A percentile compares a stretch with the other conserved stretches of the same genome.
Evolutionary conservation across 345 rosid species (phyloP).

Genomic region (Excoecaria agallocha): DNA sequence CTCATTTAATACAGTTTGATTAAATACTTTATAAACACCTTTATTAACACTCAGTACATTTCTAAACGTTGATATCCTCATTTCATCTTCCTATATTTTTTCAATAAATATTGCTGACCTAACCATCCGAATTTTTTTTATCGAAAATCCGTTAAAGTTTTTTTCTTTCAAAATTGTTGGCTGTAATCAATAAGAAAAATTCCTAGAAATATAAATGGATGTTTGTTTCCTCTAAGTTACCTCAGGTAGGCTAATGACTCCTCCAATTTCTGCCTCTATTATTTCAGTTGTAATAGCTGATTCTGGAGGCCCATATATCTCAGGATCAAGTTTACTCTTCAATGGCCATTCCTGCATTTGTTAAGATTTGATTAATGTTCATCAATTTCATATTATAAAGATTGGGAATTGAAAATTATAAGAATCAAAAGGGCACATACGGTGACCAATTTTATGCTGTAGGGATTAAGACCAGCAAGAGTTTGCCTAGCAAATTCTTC

Average conservation of each 20-base stretch:
- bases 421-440: slow-evolving; percentile 24
- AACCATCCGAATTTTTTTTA: too few relatives aligned
- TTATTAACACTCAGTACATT: too few relatives aligned
- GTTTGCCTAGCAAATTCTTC: slow-evolving; percentile 76
- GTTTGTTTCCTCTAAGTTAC: slow-evolving; percentile 24
- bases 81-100: too few relatives aligned
- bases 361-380: too few relatives aligned
- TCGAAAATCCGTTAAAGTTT: too few relatives aligned
- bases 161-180: too few relatives aligned
- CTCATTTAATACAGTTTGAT: too few relatives aligned
- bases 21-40: too few relatives aligned
- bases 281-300: slow-evolving; percentile 65
- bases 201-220: neutral
- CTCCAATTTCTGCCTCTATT: slow-evolving; percentile 51
- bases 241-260: slow-evolving; percentile 48
- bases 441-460: slow-evolving; percentile 43
- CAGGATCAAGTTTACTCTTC: slow-evolving; percentile 67
- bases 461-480: slow-evolving; percentile 80
- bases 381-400: too few relatives aligned
- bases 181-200: neutral
- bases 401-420: too few relatives aligned
- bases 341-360: slow-evolving; percentile 73
- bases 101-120: too few relatives aligned
- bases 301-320: slow-evolving; percentile 53
- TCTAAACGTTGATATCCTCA: too few relatives aligned